Base-by-base conservation (phyloP, 164 flowering plant genomes). In the Umbellularia californica region DNA sequence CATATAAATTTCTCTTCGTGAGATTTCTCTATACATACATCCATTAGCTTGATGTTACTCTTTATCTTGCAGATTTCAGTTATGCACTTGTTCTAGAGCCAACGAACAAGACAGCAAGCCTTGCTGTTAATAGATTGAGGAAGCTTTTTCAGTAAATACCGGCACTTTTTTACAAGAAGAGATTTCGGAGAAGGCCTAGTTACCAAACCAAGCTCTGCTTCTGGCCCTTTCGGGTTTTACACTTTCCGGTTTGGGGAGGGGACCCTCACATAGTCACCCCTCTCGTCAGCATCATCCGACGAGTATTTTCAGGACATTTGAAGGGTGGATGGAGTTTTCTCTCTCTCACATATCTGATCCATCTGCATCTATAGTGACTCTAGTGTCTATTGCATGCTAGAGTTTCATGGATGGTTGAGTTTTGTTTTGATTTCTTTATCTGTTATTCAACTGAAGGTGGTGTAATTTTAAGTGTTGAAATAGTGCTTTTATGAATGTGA, bases 71-170 rank as follows among this genome's bases (percentile, higher is more conserved):
- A 95, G 99, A 95, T 86, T 95, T 95, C 80, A 83, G 75, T 62
- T 83, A 88, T 68, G 99, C 97, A 23, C 92, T 93, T 78, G 93
- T 95, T 77, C 89, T 95, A 24, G 99, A 95, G 80, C 99, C 99
- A 70, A 93, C 90, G 22, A 95, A 95, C 67, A 93, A 87, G 79
- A 88, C 96, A 77, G 99, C 99, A 60, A 69, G 93, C 13, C 70
- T 66, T 9, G 85, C 98, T 74, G 87, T 88, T 13, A 91, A 90
- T 30, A 87, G 92, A 80, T 78, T 95, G 77, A 86, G 76, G 81
- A 90, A 87, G 82, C 74, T 89, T 75, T 92, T 90, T 80, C 83
- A 64, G 75, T 92, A 88, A 81, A 65, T 58, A 25, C 15, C 58
- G n/a, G 4, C 20, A 55, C 19, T 5, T 20, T 1, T 55, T 15